These are phyloP conservation scores for Exophiala dermatitidis DNA, from an alignment of 2,329 filamentous ascomycete genomes.

Conservation along the genomic window DNA sequence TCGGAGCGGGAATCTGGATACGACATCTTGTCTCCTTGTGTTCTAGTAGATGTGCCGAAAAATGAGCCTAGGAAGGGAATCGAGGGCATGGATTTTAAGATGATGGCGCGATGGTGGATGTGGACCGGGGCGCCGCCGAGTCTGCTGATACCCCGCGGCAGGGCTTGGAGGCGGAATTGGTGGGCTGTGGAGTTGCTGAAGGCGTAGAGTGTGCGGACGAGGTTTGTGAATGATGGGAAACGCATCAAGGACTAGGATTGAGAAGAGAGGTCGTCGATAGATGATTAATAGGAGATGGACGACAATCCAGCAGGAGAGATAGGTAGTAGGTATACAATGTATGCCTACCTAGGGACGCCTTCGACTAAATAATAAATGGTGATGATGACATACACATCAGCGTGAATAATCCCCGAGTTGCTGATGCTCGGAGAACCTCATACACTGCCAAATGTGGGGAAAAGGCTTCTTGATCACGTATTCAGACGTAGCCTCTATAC, in stretches of 20 bases:
- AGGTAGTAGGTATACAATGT: background rate
- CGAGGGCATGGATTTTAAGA: constrained; percentile 60
- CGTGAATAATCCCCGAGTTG: background rate
- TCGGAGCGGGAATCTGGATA: constrained; percentile 75
- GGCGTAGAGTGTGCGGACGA: constrained; percentile 44
- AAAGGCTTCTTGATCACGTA: background rate
- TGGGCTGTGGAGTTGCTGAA: constrained; percentile 39
- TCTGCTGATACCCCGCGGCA: constrained; percentile 8
- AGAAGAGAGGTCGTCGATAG: background rate
- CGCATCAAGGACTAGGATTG: constrained; percentile 39
- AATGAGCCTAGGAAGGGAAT: constrained; percentile 73
- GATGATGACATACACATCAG: background rate
- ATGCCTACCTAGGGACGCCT: background rate
- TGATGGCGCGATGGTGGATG: constrained; percentile 29
- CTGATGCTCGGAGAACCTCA: background rate
- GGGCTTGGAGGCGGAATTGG: constrained; percentile 9
- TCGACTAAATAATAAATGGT: background rate
- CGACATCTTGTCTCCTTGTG: constrained; percentile 34
- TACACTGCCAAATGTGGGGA: background rate
- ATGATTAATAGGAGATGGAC: background rate
- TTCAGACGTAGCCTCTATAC: too few species aligned
- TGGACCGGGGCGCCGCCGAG: constrained; percentile 22
- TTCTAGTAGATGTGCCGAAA: constrained; percentile 54
- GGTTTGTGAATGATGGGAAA: constrained; percentile 41
- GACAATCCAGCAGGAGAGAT: background rate